Percentiles rank a stretch among this genome's conserved stretches.
These are phyloP conservation scores for Coemansia sp. DNA, from an alignment of 192 early-diverging fungal species.

Conservation along the genomic window DNA sequence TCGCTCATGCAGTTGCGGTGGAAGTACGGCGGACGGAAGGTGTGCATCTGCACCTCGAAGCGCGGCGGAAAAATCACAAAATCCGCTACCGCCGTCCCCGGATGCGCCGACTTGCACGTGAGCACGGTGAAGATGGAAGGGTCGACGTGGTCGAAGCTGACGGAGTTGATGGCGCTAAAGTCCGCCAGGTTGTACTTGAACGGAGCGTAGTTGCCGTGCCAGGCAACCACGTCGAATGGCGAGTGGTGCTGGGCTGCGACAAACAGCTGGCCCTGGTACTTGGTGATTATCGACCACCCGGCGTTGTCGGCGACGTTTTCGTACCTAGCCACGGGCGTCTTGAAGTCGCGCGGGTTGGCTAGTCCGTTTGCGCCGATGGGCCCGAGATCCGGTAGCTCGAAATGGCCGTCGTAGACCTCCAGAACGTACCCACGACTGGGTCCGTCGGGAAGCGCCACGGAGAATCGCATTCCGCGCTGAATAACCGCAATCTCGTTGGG, in stretches of 20 bases:
- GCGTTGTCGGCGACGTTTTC: constrained; percentile 55
- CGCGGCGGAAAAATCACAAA: constrained; percentile 98
- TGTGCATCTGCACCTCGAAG: constrained; percentile 88
- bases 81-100: constrained; percentile 86
- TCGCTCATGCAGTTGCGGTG: constrained; percentile 98
- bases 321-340: constrained; percentile 81
- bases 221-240: constrained; percentile 95
- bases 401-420: constrained; percentile 87
- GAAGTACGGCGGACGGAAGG: constrained; percentile 93
- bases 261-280: constrained; percentile 84
- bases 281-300: constrained; percentile 71
- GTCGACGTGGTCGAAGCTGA: constrained; percentile 87
- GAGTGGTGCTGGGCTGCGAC: constrained; percentile 72
- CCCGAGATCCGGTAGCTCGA: constrained; percentile 93
- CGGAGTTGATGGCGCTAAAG: constrained; percentile 85
- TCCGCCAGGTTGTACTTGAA: constrained; percentile 88
- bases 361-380: constrained; percentile 96
- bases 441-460: constrained; percentile 76
- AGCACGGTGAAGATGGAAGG: constrained; percentile 98
- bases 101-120: constrained; percentile 82
- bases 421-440: constrained; percentile 87
- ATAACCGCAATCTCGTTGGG: constrained; percentile 95
- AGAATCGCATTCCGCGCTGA: constrained; percentile 87
- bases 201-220: constrained; percentile 97
- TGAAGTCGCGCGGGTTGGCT: constrained; percentile 93